Evolutionary conservation across 306 rosid species (phyloP), one percentile per base, ranked within the genome.

Genomic region (Gynostemma pentaphyllum): DNA sequence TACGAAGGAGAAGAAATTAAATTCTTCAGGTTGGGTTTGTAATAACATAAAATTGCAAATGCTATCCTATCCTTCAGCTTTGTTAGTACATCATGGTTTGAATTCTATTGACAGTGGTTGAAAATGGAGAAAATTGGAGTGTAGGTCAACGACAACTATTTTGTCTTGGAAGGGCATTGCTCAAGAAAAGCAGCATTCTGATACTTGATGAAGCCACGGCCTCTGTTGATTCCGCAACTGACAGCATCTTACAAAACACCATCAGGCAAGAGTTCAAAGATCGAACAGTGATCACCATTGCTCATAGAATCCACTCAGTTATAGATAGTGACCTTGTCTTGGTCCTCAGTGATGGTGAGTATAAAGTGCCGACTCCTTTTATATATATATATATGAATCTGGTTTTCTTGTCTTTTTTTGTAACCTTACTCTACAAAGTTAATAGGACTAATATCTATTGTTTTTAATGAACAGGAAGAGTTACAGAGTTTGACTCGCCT

Each of bases 291-390:
- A 84, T 91, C 70, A 91, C 96, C 19, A 83, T 91, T 47, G 96
- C 96, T 72, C 98, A 91, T 62, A 78, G 98, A 63, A 91, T 91
- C 75, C 98, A 85, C 77, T 88, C 96, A 0, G 95, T 91, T 50
- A 80, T 91, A 0, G 82, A 86, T 2, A 91, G 98, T 7, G 95
- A 91, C 79, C 79, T 83, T 7, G 94, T 91, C 72, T 74, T 91
- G 81, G 98, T 91, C 27, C 95, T 91, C 52, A 84, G 90, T 30
- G 98, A 91, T 72, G 98, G 98, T 86, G 73, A 75, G 70, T 34
- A 13, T 4, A 30, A 62, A 13, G 3, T 45, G 49, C 13, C 24
- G 15, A 21, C 30, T 60, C 46, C 28, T 23, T 56, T 32, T 5
- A 1, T 8, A 5, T 46, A 1, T 8, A 5, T 46, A 19, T 34